phyloP scores from a whole-genome alignment of 1,284 basidiomycete species.

The Bjerkandera adusta region DNA sequence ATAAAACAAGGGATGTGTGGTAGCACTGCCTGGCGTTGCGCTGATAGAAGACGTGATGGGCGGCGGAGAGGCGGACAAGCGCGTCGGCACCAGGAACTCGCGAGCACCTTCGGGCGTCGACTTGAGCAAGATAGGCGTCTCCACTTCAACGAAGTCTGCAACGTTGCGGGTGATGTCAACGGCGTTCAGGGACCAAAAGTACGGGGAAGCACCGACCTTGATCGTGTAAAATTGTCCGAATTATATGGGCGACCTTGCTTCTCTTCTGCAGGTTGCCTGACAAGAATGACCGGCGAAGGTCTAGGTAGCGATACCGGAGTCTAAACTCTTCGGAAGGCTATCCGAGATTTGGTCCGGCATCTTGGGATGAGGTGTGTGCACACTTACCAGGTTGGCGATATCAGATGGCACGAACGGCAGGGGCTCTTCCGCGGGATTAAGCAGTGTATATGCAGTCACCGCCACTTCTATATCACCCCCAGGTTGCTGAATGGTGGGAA shows the following conservation, averaged over 20 bases:
- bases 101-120: slow-evolving; percentile 94
- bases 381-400: slow-evolving; percentile 63
- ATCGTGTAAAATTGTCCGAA: slow-evolving; percentile 73
- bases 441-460: slow-evolving; percentile 65
- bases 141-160: slow-evolving; percentile 85
- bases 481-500: slow-evolving; percentile 36
- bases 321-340: slow-evolving; percentile 86
- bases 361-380: slow-evolving; percentile 17
- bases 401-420: slow-evolving; percentile 86
- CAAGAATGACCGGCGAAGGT: slow-evolving; percentile 76
- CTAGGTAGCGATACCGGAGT: slow-evolving; percentile 83
- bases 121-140: slow-evolving; percentile 90
- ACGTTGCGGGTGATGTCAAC: slow-evolving; percentile 16
- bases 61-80: slow-evolving; percentile 36
- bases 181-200: slow-evolving; percentile 16
- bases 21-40: slow-evolving; percentile 12
- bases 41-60: slow-evolving; percentile 14
- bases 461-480: slow-evolving; percentile 82
- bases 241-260: slow-evolving; percentile 75
- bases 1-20: slow-evolving; percentile 68
- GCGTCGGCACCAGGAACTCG: slow-evolving; percentile 93
- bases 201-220: slow-evolving; percentile 46
- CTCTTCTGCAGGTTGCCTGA: slow-evolving; percentile 79
- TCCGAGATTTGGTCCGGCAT: neutral
- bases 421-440: slow-evolving; percentile 72